Base-by-base conservation (phyloP, 140 eudicot genomes). In the Ambrosia hybrid region DNA sequence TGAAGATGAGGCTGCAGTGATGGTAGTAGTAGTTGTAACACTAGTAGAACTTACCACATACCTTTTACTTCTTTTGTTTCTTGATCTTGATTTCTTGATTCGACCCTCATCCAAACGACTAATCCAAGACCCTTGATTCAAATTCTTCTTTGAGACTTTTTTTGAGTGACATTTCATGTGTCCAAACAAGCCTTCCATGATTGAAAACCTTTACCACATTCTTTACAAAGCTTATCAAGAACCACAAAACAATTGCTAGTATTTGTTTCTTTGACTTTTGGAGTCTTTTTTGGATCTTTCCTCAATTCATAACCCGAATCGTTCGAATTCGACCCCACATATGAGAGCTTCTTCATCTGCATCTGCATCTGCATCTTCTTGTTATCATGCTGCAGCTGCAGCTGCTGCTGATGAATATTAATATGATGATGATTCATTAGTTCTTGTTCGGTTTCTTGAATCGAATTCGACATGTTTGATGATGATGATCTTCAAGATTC, bases 111-210 rank as follows among this genome's bases (percentile, higher is more conserved):
- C 45, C 45, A 1, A 4, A 39, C 45, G 74, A 73, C 63, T 63
- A 37, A 75, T 74, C 79, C 66, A 72, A 15, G 84, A 83, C 65
- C 73, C 85, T 57, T 83, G 84, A 21, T 80, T 80, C 56, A 41
- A 41, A 76, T 67, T 65, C 43, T 71, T 65, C 26, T 21, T 21
- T 15, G 72, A 65, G 8, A 82, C 63, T 81, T 84, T 89, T 14
- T 74, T 85, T 7, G 94, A 87, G 75, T 90, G 96, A 38, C 91
- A 80, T 59, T 90, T 90, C 96, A 87, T 87, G 76, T 90, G 96
- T 14, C 94, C 95, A 83, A 87, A 90, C 80, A 90, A 46, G 96
- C 96, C 69, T 85, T 87, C 89, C 84, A 87, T 36, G 95, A 90
- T 14, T 59, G 89, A 67, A 87, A 90, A 13, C 84, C 82, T 77